A percentile compares a stretch with the other conserved stretches of the same genome.
These are phyloP conservation scores for Pleurotus cornucopiae DNA, from an alignment of 768 basidiomycete genomes.

Conservation along the genomic window DNA sequence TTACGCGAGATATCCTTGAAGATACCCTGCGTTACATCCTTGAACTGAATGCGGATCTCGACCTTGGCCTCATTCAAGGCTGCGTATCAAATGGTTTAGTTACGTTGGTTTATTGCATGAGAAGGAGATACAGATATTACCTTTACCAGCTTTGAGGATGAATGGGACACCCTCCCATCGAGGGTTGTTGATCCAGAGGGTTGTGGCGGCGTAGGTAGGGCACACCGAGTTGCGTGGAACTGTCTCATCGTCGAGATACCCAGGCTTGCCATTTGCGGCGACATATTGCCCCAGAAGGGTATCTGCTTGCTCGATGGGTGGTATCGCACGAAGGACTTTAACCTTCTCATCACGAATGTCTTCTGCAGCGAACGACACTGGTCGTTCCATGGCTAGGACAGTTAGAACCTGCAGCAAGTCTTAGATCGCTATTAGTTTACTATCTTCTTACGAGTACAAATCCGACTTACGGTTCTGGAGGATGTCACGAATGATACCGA, in stretches of 20 bases:
- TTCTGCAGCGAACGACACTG: conserved; percentile 94
- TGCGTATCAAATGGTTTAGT: conserved; percentile 24
- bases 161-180: conserved; percentile 99
- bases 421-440: conserved; percentile 22
- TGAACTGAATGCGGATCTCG: conserved; percentile 96
- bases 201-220: conserved; percentile 91
- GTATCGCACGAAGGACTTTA: conserved; percentile 91
- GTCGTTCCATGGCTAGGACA: conserved; percentile 95
- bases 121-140: conserved; percentile 28
- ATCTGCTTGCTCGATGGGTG: conserved; percentile 72
- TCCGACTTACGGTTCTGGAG: conserved; percentile 91
- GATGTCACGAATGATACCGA: conserved; percentile 97
- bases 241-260: conserved; percentile 96
- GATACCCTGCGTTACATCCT: conserved; percentile 94
- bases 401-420: conserved; percentile 94
- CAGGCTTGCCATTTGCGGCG: conserved; percentile 86
- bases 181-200: conserved; percentile 90
- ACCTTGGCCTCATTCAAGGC: conserved; percentile 98
- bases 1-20: conserved; percentile 96
- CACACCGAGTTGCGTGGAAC: conserved; percentile 90
- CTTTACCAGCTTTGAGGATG: conserved; percentile 97
- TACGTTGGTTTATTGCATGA: too few species aligned
- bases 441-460: background rate
- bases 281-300: conserved; percentile 95
- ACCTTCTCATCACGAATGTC: conserved; percentile 99